These are phyloP conservation scores for Phialophora chinensis DNA, from an alignment of 2,329 filamentous ascomycete species.

Conservation along the genomic window DNA sequence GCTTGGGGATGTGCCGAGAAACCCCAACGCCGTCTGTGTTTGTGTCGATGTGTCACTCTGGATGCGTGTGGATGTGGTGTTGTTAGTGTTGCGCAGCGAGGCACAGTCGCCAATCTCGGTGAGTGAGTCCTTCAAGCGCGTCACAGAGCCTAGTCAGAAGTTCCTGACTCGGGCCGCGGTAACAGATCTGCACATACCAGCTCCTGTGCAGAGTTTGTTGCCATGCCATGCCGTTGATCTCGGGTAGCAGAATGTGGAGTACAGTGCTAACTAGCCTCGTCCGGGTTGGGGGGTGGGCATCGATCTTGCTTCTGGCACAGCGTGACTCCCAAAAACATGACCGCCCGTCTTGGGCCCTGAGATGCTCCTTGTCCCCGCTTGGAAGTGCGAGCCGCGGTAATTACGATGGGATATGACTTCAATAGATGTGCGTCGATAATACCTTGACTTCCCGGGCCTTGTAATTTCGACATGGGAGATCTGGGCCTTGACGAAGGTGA, in stretches of 20 bases:
- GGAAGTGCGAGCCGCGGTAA: too few species aligned
- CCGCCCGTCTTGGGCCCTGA: neutral
- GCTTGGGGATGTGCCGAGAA: neutral
- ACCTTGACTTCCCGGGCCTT: neutral
- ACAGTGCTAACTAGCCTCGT: too few species aligned
- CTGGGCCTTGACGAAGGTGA: neutral
- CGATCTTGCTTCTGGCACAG: neutral
- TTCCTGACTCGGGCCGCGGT: neutral
- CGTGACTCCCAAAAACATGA: neutral
- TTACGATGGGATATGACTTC: neutral
- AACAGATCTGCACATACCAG: neutral
- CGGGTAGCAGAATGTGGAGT: too few species aligned
- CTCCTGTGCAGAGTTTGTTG: too few species aligned
- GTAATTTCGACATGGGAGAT: neutral
- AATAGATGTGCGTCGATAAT: neutral
- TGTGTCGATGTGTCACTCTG: neutral
- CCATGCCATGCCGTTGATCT: too few species aligned
- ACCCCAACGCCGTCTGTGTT: neutral
- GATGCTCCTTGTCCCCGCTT: neutral
- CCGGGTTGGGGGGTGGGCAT: too few species aligned
- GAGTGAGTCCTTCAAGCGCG: neutral
- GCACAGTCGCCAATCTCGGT: neutral
- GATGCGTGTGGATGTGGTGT: neutral
- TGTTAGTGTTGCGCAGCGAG: neutral
- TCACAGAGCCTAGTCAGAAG: neutral